A percentile compares a stretch with the other conserved stretches of the same genome.
These are phyloP conservation scores for Favolaschia claudopus DNA, from an alignment of 768 basidiomycete genomes.

Conservation along the genomic window DNA sequence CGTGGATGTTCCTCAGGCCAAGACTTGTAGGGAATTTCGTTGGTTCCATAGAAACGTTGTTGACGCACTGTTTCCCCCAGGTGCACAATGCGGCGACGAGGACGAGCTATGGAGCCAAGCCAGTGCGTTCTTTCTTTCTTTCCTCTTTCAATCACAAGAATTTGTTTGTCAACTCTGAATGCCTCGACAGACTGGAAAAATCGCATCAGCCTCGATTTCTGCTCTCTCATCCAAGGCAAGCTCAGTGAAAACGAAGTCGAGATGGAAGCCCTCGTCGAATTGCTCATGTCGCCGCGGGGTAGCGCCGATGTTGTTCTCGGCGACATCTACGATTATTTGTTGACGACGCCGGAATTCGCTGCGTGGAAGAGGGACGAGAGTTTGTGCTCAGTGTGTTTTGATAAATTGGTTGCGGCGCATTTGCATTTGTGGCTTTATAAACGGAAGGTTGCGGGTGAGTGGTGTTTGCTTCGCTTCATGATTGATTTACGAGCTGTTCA, in stretches of 20 bases:
- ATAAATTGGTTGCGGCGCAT: not conserved
- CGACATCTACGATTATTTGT: constrained; percentile 6
- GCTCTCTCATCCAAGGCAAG: constrained; percentile 3
- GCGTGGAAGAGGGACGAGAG: not conserved
- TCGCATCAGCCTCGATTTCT: constrained; percentile 18
- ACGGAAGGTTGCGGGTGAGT: not conserved
- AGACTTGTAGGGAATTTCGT: not conserved
- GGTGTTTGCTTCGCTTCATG: not conserved
- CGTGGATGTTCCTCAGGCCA: not conserved
- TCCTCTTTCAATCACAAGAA: not conserved
- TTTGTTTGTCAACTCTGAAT: no score
- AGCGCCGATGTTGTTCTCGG: constrained; percentile 3
- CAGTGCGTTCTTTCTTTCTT: not conserved
- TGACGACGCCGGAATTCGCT: not conserved
- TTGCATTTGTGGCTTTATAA: not conserved
- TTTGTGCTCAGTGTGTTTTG: not conserved
- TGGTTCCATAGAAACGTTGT: not conserved
- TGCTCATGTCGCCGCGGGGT: constrained; percentile 11
- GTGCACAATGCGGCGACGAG: constrained; percentile 7
- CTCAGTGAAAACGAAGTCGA: constrained; percentile 19
- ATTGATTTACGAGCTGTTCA: not conserved
- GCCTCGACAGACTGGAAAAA: constrained; percentile 1
- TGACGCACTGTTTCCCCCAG: not conserved
- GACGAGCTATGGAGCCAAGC: constrained; percentile 9
- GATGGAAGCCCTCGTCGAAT: constrained; percentile 10